phyloP scores from a whole-genome alignment of 2,329 filamentous ascomycete species.

The Eutypa lata region DNA sequence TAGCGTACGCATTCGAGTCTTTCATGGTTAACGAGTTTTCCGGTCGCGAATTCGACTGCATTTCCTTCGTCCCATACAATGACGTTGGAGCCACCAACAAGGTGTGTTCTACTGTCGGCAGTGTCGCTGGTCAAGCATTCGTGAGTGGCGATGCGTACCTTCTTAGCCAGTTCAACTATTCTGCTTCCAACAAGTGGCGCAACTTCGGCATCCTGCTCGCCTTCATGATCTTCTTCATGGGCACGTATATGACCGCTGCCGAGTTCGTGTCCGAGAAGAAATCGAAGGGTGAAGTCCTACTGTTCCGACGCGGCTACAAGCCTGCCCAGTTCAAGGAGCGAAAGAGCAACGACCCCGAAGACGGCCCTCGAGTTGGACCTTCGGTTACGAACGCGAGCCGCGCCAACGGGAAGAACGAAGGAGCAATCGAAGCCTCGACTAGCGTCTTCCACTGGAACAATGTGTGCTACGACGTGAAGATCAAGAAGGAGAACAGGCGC shows the following conservation, averaged over 20 bases:
- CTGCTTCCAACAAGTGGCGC: slow-evolving; percentile 60
- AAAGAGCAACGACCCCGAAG: slow-evolving; percentile 54
- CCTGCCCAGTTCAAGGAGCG: slow-evolving; percentile 56
- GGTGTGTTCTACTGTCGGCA: slow-evolving; percentile 59
- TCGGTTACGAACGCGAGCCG: slow-evolving; percentile 41
- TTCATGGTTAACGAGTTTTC: slow-evolving; percentile 84
- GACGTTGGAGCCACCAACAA: slow-evolving; percentile 36
- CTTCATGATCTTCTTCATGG: slow-evolving; percentile 61
- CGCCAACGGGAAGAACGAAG: slow-evolving; percentile 36
- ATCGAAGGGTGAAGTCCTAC: slow-evolving; percentile 73
- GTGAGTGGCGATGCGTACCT: slow-evolving; percentile 61
- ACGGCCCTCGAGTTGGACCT: slow-evolving; percentile 48
- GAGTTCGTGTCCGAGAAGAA: slow-evolving; percentile 65
- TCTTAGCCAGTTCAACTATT: slow-evolving; percentile 53
- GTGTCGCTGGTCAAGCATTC: slow-evolving; percentile 45
- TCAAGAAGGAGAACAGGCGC: slow-evolving; percentile 71
- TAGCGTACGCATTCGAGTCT: slow-evolving; percentile 77
- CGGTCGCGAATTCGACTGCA: slow-evolving; percentile 55
- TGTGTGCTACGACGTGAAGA: slow-evolving; percentile 74
- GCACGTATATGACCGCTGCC: slow-evolving; percentile 60
- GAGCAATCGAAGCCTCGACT: slow-evolving; percentile 53
- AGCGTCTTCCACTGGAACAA: slow-evolving; percentile 85
- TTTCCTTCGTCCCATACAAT: slow-evolving; percentile 38
- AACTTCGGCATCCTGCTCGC: slow-evolving; percentile 68
- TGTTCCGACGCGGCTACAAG: slow-evolving; percentile 69